Percentiles rank a stretch among this genome's conserved stretches.
Evolutionary conservation across 1,284 basidiomycete species (phyloP).

Genomic region (Pterulicium gracile): DNA sequence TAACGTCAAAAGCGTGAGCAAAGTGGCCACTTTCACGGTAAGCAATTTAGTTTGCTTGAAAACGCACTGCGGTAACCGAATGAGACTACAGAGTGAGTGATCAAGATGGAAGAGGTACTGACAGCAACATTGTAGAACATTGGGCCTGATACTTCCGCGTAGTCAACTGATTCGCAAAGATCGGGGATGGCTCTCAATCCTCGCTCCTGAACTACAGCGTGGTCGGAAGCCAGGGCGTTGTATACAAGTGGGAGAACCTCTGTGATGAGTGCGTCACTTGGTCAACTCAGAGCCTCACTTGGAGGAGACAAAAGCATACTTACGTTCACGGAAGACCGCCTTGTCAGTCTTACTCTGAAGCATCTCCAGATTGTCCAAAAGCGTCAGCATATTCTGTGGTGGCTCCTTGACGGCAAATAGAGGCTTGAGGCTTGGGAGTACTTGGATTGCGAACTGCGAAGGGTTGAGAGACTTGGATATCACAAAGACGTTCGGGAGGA

Average conservation of each 20-base stretch:
- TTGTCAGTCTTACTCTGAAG: conserved; percentile 89
- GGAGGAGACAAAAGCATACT: conserved; percentile 19
- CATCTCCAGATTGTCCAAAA: conserved; percentile 83
- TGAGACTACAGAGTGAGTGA: neutral
- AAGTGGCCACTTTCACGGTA: conserved; percentile 82
- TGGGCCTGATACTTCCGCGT: conserved; percentile 80
- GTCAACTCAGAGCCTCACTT: neutral
- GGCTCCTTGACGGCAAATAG: conserved; percentile 90
- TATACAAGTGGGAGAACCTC: conserved; percentile 94
- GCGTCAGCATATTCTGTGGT: conserved; percentile 90
- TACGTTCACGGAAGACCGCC: conserved; percentile 79
- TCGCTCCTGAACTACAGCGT: conserved; percentile 84
- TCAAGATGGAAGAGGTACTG: conserved; percentile 19
- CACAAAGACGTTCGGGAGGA: conserved; percentile 95
- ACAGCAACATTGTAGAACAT: conserved; percentile 85
- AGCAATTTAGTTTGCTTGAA: conserved; percentile 85
- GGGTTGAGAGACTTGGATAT: conserved; percentile 77
- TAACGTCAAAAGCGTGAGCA: conserved; percentile 86
- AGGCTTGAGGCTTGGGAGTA: conserved; percentile 84
- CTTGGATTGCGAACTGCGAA: conserved; percentile 72
- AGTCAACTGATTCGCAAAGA: conserved; percentile 89
- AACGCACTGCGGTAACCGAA: conserved; percentile 47
- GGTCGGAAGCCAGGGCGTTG: conserved; percentile 89
- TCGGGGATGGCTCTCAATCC: conserved; percentile 80
- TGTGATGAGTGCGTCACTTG: conserved; percentile 20